These are phyloP conservation scores for Zoysia japonica DNA, from an alignment of 176 grass and related monocot genomes.

Conservation along the genomic window DNA sequence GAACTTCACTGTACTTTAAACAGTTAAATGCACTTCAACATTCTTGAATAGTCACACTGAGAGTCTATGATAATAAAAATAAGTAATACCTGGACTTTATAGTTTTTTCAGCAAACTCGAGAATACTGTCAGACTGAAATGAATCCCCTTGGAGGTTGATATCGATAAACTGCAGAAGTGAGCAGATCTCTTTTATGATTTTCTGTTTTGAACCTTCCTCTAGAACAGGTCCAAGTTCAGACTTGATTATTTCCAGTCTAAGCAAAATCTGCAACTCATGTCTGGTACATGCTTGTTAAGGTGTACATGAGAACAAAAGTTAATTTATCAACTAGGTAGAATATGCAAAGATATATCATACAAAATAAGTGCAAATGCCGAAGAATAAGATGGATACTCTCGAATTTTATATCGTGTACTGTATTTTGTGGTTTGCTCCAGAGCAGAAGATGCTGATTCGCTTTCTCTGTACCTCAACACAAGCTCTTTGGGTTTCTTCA, in stretches of 20 bases:
- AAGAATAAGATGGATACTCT: slow-evolving; percentile 85
- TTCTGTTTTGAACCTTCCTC: slow-evolving; percentile 79
- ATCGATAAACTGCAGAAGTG: slow-evolving; percentile 88
- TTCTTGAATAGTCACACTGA: background rate
- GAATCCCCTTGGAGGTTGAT: slow-evolving; percentile 83
- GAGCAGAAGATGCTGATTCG: slow-evolving; percentile 33
- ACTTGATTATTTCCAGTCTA: slow-evolving; percentile 92
- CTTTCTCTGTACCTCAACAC: slow-evolving; percentile 59
- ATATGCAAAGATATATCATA: slow-evolving; percentile 25
- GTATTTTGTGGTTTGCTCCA: slow-evolving; percentile 34
- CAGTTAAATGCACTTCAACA: background rate
- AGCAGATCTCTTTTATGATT: slow-evolving; percentile 90
- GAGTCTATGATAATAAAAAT: slow-evolving; percentile 4
- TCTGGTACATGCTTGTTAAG: slow-evolving; percentile 63
- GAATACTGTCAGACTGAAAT: slow-evolving; percentile 57
- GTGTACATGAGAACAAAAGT: slow-evolving; percentile 32
- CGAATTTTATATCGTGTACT: slow-evolving; percentile 67
- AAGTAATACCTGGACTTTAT: slow-evolving; percentile 73
- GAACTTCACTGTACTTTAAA: slow-evolving; percentile 6
- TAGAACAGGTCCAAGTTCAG: slow-evolving; percentile 49
- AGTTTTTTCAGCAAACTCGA: slow-evolving; percentile 84
- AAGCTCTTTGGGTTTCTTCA: slow-evolving; percentile 86
- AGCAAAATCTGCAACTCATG: slow-evolving; percentile 89
- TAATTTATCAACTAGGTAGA: background rate
- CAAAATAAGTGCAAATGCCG: slow-evolving; percentile 24